Evolutionary conservation across 257 asterid species (phyloP), one percentile per base, ranked within the genome.

Genomic region (Nicotiana knightiana): DNA sequence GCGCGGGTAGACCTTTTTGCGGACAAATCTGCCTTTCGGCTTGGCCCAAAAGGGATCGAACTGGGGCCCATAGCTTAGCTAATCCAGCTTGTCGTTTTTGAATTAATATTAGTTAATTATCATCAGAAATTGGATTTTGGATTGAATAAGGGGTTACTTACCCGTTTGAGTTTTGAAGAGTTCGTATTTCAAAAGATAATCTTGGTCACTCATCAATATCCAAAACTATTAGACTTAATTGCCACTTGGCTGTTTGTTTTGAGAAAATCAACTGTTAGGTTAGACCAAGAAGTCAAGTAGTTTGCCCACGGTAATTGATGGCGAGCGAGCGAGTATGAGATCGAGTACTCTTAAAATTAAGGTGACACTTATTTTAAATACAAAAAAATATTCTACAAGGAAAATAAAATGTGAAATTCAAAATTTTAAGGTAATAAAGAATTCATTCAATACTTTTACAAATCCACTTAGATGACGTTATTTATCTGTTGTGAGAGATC

Each of bases 151-250:
- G 63, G 79, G 79, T 75, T 75, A 51, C 79, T 75, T 75, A 48
- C 9, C 63, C 43, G 79, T 75, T 75, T 75, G 51, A 15, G 26
- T 43, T 75, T 75, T 75, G 63, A 75, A 75, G 79, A 75, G 79
- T 75, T 75, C 35, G 39, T 24, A 15, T 75, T 75, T 75, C 63
- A 75, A 26, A 75, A 75, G 46, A 75, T 75, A 26, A 73, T 15
- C 26, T 21, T 26, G n/a, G 16, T 73, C 62, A 51, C 6, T 26
- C 15, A 26, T 51, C 43, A 48, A 46, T 43, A 11, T 24, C 46
- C 17, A 46, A 71, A 51, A 12, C 4, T 13, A 51, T 3, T 24
- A 12, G 8, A 15, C 15, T 46, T 73, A 73, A 48, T 26, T 26
- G 26, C 62, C 79, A 73, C 62, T 73, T 28, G 79, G 16, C 18